Evolutionary conservation across 2,329 filamentous ascomycete species (phyloP).

Genomic region (Fusarium sp.): DNA sequence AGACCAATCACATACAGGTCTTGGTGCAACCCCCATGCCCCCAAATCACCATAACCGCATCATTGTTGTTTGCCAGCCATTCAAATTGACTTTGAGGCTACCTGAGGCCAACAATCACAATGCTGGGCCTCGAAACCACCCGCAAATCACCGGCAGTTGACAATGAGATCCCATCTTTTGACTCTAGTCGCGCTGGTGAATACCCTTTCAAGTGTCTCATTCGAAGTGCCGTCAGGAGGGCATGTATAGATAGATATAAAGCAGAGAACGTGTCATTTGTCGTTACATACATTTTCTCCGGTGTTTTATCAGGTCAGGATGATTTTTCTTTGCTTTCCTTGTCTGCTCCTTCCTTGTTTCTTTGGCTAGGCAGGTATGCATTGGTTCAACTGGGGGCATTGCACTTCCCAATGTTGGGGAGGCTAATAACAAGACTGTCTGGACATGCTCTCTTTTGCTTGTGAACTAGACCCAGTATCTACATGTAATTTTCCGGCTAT

Average conservation of each 20-base stretch:
- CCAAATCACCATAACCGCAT: neutral
- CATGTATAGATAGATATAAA: neutral
- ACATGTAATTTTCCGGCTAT: neutral
- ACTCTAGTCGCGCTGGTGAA: neutral
- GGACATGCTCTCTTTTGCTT: neutral
- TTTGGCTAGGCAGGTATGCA: neutral
- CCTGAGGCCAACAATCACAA: constrained; percentile 1
- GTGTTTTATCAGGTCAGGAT: neutral
- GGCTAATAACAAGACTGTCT: neutral
- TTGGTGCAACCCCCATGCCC: neutral
- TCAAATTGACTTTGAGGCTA: constrained; percentile 10
- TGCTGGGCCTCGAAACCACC: neutral
- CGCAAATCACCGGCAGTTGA: neutral
- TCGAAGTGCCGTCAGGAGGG: neutral
- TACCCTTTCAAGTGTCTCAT: neutral
- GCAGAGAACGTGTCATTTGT: neutral
- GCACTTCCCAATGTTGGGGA: neutral
- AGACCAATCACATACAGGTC: constrained; percentile 18
- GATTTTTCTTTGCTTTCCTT: neutral
- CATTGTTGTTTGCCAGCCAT: neutral
- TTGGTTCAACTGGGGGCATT: neutral
- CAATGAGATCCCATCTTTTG: constrained; percentile 3
- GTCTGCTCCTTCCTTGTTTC: neutral
- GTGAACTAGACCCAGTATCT: neutral
- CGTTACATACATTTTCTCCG: neutral